A percentile compares a stretch with the other conserved stretches of the same genome.
Conservation (phyloP, 2,329 filamentous ascomycete species). For the Aspergillus fischeri region DNA sequence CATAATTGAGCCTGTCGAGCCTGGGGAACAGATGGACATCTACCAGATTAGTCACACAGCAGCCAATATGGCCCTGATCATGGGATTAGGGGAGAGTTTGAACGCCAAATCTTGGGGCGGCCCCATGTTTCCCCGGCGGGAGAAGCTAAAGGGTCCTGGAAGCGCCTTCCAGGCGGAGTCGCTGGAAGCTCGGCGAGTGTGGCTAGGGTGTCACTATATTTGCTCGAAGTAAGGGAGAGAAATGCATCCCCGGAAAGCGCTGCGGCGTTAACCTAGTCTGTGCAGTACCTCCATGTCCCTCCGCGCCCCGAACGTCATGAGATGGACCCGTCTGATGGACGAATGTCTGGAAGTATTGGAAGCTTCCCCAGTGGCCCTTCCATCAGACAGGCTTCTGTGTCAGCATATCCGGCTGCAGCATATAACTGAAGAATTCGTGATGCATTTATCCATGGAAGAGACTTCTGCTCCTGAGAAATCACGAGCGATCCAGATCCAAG, state of each 20-base stretch:
- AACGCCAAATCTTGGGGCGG: neutral
- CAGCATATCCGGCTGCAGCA: neutral
- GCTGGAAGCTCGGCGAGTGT: neutral
- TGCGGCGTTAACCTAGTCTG: neutral
- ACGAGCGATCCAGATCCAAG: neutral
- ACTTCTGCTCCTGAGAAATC: neutral
- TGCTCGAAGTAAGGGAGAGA: neutral
- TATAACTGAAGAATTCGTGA: neutral
- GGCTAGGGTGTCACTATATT: neutral
- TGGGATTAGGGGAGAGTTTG: constrained; percentile 1
- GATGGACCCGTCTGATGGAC: constrained; percentile 2
- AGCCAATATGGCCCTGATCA: constrained; percentile 6
- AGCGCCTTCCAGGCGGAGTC: neutral
- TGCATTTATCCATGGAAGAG: neutral
- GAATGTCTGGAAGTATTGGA: neutral
- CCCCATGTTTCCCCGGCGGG: too few species aligned
- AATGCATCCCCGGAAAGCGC: too few species aligned
- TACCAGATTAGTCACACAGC: constrained; percentile 5
- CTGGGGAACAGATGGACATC: constrained; percentile 6
- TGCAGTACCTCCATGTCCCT: constrained; percentile 2
- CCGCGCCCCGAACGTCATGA: constrained; percentile 1
- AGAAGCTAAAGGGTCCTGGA: too few species aligned
- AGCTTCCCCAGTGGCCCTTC: neutral
- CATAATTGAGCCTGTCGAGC: constrained; percentile 1
- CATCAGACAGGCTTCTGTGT: neutral